Base-by-base conservation (phyloP, 31 red algal genomes). In the Odonthalia washingtoniensis region DNA sequence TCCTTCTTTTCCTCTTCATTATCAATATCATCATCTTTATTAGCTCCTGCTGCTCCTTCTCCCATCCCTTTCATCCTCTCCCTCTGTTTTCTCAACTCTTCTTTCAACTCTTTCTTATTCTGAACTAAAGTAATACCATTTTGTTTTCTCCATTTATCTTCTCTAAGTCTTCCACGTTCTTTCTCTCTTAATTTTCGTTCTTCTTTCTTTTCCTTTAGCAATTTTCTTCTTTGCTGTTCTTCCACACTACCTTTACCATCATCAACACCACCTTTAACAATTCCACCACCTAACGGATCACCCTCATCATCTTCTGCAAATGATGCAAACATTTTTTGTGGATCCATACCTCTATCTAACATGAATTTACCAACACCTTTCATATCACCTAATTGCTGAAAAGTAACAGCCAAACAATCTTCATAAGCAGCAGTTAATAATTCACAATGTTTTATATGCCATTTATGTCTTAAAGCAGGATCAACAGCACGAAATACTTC, bases 401-500 rank as follows among this genome's bases (percentile, higher is more conserved):
- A 81, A n/a, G 40, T 70, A 5, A 92, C 57, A 4, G 43, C 28
- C 17, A 87, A 14, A 67, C 92, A 94, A 69, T 85, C 87, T 40
- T 74, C 21, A 68, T 90, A 94, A 24, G 75, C 67, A 6, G 66
- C 5, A 2, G 87, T 80, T 6, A 68, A 67, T 1, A 45, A 42
- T 5, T 94, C 87, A 49, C 92, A 94, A 6, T 74, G 31, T 57
- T 90, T 89, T 28, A n/a, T 61, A 76, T 94, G 92, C 92, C 92
- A 94, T 42, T 86, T 94, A 63, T 94, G 92, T 65, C 92, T 49
- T 27, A 94, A 75, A 5, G 82, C 72, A 27, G 92, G 92, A 42
- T 94, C 92, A 31, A 90, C 75, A 35, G 92, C 92, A 17, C 92
- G 80, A 82, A 94, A 94, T 12, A 90, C 46, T 45, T 87, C 53